phyloP scores from a whole-genome alignment of 306 rosid species.

The Fragaria ananassa region DNA sequence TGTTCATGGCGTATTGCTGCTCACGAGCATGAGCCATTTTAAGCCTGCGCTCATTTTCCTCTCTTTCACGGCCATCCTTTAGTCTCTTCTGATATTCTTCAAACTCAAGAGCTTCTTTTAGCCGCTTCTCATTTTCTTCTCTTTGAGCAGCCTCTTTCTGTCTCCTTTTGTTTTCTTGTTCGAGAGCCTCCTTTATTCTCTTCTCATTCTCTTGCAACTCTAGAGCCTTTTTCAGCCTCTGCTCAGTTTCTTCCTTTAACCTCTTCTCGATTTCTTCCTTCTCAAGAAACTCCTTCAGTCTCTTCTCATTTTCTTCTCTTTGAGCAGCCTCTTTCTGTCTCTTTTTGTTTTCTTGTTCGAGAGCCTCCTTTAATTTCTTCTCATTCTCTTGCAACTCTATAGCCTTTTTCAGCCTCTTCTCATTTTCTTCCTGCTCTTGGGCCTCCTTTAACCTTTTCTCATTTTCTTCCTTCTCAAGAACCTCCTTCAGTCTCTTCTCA shows the following conservation, averaged over 20 bases:
- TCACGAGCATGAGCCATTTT: conserved; percentile 27
- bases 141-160: conserved; percentile 19
- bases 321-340: neutral
- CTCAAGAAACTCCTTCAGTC: conserved; percentile 21
- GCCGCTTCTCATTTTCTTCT: conserved; percentile 33
- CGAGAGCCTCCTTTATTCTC: conserved; percentile 19
- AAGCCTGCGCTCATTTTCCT: conserved; percentile 28
- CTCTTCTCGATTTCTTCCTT: conserved; percentile 35
- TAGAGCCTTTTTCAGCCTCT: conserved; percentile 25
- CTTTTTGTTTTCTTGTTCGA: neutral
- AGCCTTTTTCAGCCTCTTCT: conserved; percentile 28
- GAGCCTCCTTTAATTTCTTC: conserved; percentile 21
- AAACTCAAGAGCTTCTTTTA: conserved; percentile 24
- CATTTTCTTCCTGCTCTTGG: conserved; percentile 40
- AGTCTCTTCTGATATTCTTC: conserved; percentile 14
- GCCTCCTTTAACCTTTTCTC: conserved; percentile 30
- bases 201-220: conserved; percentile 27
- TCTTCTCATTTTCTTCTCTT: conserved; percentile 30
- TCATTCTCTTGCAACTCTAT: conserved; percentile 29
- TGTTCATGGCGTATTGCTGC: conserved; percentile 21
- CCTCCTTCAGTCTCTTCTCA: conserved; percentile 35
- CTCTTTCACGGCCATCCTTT: conserved; percentile 10
- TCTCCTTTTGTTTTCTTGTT: conserved; percentile 15
- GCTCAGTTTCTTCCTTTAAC: conserved; percentile 33
- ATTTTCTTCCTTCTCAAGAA: conserved; percentile 29